phyloP scores from a whole-genome alignment of 2,329 filamentous ascomycete species.

The Trichoderma asperellum region DNA sequence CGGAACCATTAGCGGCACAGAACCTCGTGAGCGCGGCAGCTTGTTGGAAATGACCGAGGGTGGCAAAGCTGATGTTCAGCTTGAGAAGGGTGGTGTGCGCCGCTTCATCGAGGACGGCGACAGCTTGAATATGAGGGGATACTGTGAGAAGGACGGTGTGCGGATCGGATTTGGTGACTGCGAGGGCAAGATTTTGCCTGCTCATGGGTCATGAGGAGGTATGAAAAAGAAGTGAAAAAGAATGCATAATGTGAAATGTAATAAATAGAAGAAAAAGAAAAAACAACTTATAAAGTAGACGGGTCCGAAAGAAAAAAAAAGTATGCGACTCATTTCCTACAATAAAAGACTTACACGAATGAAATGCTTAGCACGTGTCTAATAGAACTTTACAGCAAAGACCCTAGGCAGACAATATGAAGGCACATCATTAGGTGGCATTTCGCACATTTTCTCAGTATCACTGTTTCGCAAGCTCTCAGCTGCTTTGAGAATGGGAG shows the following conservation, averaged over 20 bases:
- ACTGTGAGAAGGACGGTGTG: constrained; percentile 66
- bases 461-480: neutral
- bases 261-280: neutral
- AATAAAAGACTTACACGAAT: neutral
- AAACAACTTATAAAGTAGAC: neutral
- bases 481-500: neutral
- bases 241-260: constrained; percentile 1
- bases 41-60: constrained; percentile 72
- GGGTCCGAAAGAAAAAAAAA: neutral
- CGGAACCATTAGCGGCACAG: constrained; percentile 72
- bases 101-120: constrained; percentile 77
- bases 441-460: neutral
- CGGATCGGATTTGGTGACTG: constrained; percentile 75
- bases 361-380: neutral
- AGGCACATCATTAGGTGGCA: neutral
- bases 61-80: constrained; percentile 65
- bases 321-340: neutral
- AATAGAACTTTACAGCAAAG: neutral
- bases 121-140: constrained; percentile 66
- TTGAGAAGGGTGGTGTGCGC: constrained; percentile 68
- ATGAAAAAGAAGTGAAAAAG: neutral
- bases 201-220: constrained; percentile 3
- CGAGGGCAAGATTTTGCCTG: constrained; percentile 30
- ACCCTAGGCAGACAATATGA: neutral
- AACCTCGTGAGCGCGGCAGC: constrained; percentile 67